phyloP scores from a whole-genome alignment of 371 early-diverging fungal genomes.

The Mucor lusitanicus region DNA sequence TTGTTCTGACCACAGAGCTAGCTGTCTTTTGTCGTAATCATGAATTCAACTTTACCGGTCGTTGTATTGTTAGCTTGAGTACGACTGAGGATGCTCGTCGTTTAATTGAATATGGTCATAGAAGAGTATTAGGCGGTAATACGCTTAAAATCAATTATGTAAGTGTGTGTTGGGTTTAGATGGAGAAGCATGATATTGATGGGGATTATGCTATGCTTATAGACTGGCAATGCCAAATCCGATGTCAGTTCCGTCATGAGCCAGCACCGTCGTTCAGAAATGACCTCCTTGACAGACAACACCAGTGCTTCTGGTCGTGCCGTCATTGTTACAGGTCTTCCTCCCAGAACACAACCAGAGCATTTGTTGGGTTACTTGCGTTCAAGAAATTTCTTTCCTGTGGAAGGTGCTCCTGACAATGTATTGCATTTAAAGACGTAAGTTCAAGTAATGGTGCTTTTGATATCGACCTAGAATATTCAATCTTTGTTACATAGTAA shows the following conservation, averaged over 20 bases:
- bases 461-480: no score
- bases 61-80: conserved; percentile 36
- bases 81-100: conserved; percentile 32
- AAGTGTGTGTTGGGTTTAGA: conserved; percentile 15
- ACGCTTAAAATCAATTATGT: conserved; percentile 33
- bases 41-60: conserved; percentile 39
- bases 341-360: conserved; percentile 25
- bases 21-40: conserved; percentile 42
- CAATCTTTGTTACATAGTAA: conserved; percentile 26
- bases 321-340: conserved; percentile 40
- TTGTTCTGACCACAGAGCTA: no score
- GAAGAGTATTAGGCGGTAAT: conserved; percentile 44
- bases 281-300: conserved; percentile 32
- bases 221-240: conserved; percentile 13
- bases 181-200: not conserved
- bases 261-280: conserved; percentile 27
- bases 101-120: conserved; percentile 38
- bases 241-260: conserved; percentile 13
- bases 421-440: conserved; percentile 41
- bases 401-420: conserved; percentile 36
- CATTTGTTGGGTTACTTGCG: conserved; percentile 41
- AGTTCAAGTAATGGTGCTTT: no score
- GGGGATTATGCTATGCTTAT: no score
- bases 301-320: conserved; percentile 43
- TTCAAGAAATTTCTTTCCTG: conserved; percentile 42